Evolutionary conservation across 805 yeast species (phyloP).

Genomic region (Candida railenensis): DNA sequence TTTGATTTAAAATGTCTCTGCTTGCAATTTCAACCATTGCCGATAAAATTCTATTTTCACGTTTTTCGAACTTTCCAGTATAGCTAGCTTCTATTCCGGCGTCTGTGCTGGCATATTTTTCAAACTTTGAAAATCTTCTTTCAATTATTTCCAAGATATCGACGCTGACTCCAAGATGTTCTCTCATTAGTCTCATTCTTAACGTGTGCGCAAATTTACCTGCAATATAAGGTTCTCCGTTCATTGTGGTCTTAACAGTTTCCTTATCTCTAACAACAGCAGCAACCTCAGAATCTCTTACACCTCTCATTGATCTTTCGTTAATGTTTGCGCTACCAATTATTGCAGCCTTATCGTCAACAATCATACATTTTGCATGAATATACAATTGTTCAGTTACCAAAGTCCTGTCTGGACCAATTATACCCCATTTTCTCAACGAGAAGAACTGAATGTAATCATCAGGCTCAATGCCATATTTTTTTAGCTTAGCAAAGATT

Average conservation of each 20-base stretch:
- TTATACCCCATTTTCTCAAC: constrained; percentile 90
- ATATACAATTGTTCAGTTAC: constrained; percentile 91
- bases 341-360: constrained; percentile 89
- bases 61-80: constrained; percentile 38
- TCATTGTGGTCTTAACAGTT: constrained; percentile 69
- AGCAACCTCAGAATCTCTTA: constrained; percentile 92
- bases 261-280: constrained; percentile 83
- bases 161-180: constrained; percentile 92
- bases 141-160: constrained; percentile 82
- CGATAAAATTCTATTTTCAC: constrained; percentile 42
- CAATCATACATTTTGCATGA: constrained; percentile 89
- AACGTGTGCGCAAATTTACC: constrained; percentile 87
- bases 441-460: constrained; percentile 91
- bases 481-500: constrained; percentile 76
- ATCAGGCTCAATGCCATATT: constrained; percentile 81
- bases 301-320: constrained; percentile 94
- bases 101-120: constrained; percentile 40
- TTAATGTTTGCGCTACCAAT: constrained; percentile 97
- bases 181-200: constrained; percentile 91
- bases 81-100: constrained; percentile 43
- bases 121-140: constrained; percentile 56
- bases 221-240: constrained; percentile 76
- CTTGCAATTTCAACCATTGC: constrained; percentile 77
- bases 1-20: constrained; percentile 57
- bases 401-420: constrained; percentile 70